Evolutionary conservation across 202 grass and related monocot species (phyloP).

Genomic region (Schoenoplectus triqueter): DNA sequence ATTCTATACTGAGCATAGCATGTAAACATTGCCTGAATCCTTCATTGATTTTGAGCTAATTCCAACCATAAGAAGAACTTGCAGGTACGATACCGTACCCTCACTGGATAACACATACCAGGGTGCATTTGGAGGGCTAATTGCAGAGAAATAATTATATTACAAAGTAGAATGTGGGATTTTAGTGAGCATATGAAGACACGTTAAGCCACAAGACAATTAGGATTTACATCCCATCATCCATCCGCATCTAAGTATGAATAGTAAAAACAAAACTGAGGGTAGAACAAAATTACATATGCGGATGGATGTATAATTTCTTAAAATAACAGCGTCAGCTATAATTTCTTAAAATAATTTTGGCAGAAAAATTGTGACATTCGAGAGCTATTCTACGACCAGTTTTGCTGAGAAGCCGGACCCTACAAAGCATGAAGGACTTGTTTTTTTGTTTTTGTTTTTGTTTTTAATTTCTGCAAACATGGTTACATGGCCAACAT

Average conservation of each 20-base stretch:
- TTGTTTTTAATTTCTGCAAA: background rate
- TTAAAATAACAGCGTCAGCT: no score
- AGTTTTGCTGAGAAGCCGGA: background rate
- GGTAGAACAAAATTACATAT: background rate
- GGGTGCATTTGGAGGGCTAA: background rate
- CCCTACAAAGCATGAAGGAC: background rate
- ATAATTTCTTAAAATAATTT: background rate
- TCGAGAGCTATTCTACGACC: background rate
- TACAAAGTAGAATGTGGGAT: slow-evolving; percentile 12
- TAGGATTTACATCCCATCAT: slow-evolving; percentile 4
- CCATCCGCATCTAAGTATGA: background rate
- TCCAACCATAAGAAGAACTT: background rate
- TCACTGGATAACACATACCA: background rate
- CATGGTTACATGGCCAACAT: slow-evolving; percentile 25
- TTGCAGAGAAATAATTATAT: background rate
- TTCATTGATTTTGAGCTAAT: background rate
- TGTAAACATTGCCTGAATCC: background rate
- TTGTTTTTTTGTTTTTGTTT: background rate
- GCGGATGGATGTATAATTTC: no score
- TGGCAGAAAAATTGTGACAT: background rate
- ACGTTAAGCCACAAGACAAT: background rate
- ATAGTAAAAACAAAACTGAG: slow-evolving; percentile 12
- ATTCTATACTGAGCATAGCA: background rate
- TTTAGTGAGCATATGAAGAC: background rate
- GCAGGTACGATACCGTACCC: background rate